These are phyloP conservation scores for Corchorus capsularis DNA, from an alignment of 345 rosid species.

Conservation along the genomic window DNA sequence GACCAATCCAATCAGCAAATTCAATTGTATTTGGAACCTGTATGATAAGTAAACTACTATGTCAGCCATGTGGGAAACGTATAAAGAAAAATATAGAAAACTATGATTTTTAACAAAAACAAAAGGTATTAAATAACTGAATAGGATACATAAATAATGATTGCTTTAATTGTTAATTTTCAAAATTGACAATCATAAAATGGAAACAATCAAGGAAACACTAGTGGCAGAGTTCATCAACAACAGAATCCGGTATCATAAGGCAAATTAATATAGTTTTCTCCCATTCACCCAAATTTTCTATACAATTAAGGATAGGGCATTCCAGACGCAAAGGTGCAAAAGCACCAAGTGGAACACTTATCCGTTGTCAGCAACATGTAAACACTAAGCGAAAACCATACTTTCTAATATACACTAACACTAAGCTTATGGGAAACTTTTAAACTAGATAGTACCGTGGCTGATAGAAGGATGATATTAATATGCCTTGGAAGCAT, in stretches of 20 bases:
- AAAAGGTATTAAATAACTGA: conserved; percentile 4
- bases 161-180: neutral
- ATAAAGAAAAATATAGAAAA: conserved; percentile 12
- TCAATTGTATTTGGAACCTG: conserved; percentile 95
- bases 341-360: conserved; percentile 4
- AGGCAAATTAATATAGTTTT: conserved; percentile 3
- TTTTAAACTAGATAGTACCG: conserved; percentile 50
- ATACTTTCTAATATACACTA: neutral
- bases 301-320: neutral
- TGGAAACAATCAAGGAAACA: neutral
- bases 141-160: neutral
- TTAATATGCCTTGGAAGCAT: conserved; percentile 97
- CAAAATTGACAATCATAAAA: neutral
- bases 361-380: neutral
- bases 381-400: neutral
- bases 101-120: neutral
- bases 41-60: conserved; percentile 9
- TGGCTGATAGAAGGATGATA: conserved; percentile 93
- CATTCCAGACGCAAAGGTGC: conserved; percentile 4
- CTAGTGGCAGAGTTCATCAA: neutral
- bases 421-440: neutral
- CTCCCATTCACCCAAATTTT: neutral
- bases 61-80: neutral
- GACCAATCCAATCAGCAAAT: conserved; percentile 97
- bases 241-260: neutral